Evolutionary conservation across 2,329 filamentous ascomycete genomes (phyloP).

Genomic region (Microdochium trichocladiopsis): DNA sequence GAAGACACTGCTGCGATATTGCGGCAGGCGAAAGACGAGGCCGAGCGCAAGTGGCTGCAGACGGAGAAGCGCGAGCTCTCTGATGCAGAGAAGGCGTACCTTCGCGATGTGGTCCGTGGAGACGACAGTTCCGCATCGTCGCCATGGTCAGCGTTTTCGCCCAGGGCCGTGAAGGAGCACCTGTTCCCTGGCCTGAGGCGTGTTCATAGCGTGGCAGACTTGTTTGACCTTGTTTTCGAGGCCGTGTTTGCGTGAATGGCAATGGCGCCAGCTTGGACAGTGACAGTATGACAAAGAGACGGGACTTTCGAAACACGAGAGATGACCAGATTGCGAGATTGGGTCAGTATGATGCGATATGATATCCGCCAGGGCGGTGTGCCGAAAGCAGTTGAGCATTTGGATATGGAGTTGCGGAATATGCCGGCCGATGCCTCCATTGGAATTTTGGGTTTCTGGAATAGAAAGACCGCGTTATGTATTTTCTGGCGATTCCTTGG

Average conservation of each 20-base stretch:
- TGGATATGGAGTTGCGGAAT: too few relatives aligned
- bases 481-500: not conserved
- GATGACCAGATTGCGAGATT: not conserved
- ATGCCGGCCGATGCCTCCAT: too few relatives aligned
- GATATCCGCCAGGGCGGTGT: too few relatives aligned
- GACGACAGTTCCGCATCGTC: slow-evolving; percentile 11
- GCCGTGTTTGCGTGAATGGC: slow-evolving; percentile 15
- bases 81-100: slow-evolving; percentile 45
- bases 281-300: too few relatives aligned
- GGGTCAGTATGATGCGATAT: too few relatives aligned
- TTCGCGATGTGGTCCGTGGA: slow-evolving; percentile 42
- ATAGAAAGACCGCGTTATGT: not conserved
- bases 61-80: slow-evolving; percentile 53
- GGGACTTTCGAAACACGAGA: not conserved
- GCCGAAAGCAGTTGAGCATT: too few relatives aligned
- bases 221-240: slow-evolving; percentile 21
- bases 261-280: too few relatives aligned
- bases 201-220: slow-evolving; percentile 17
- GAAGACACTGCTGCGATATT: slow-evolving; percentile 67
- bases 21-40: slow-evolving; percentile 60
- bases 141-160: too few relatives aligned
- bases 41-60: slow-evolving; percentile 64
- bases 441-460: not conserved
- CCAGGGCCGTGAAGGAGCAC: slow-evolving; percentile 1
- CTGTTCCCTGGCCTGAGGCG: slow-evolving; percentile 11